Conservation (phyloP, 306 rosid genomes). For the Arachis hypogaea region DNA sequence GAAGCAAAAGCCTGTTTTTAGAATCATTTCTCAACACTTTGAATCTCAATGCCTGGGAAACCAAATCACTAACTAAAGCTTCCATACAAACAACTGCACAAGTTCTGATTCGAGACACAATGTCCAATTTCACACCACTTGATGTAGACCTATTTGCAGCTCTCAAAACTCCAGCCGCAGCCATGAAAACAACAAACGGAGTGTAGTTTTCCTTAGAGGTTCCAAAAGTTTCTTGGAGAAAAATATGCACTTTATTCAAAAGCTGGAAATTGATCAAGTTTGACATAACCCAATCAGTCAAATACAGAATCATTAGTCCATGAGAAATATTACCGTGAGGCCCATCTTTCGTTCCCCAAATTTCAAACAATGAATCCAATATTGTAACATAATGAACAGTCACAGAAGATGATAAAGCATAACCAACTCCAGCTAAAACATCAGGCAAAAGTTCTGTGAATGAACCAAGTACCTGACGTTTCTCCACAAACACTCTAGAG, state of each 20-base stretch:
- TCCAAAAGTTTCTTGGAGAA: slow-evolving; percentile 50
- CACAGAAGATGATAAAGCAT: slow-evolving; percentile 74
- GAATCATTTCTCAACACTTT: slow-evolving; percentile 28
- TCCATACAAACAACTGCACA: slow-evolving; percentile 61
- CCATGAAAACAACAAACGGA: slow-evolving; percentile 73
- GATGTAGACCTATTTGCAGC: slow-evolving; percentile 45
- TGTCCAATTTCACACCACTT: slow-evolving; percentile 47
- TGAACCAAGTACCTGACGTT: slow-evolving; percentile 48
- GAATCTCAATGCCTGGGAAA: slow-evolving; percentile 42
- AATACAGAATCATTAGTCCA: slow-evolving; percentile 77
- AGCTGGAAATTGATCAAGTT: slow-evolving; percentile 52
- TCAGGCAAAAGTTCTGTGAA: slow-evolving; percentile 51
- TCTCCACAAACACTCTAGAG: slow-evolving; percentile 47
- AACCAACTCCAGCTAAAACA: slow-evolving; percentile 85
- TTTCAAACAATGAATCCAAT: slow-evolving; percentile 62
- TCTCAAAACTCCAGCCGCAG: slow-evolving; percentile 78
- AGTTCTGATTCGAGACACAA: slow-evolving; percentile 47
- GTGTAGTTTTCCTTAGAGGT: slow-evolving; percentile 49
- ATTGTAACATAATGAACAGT: slow-evolving; percentile 49
- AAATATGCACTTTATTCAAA: slow-evolving; percentile 48
- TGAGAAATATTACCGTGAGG: slow-evolving; percentile 54
- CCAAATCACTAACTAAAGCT: slow-evolving; percentile 52
- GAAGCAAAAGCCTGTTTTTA: slow-evolving; percentile 54
- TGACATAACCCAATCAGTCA: slow-evolving; percentile 77
- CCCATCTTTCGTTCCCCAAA: slow-evolving; percentile 66